Conservation (phyloP, 148 eudicot genomes). For the Nyssa sinensis region DNA sequence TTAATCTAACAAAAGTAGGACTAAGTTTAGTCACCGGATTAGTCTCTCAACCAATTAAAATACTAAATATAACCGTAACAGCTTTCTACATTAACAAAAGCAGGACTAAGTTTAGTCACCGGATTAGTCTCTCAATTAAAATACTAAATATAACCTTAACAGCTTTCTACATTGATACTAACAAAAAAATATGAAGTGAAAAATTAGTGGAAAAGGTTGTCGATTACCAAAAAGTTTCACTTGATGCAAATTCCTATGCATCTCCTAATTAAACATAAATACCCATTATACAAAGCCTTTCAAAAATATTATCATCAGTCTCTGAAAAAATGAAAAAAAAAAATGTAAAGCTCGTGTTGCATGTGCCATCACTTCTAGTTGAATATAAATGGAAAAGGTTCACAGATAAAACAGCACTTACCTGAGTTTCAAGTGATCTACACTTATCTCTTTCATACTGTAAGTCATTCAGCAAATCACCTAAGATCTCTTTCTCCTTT, state of each 20-base stretch:
- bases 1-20: neutral
- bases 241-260: too few species aligned
- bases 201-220: too few species aligned
- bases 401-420: constrained; percentile 13
- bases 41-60: too few species aligned
- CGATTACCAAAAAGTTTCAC: too few species aligned
- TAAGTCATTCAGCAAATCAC: constrained; percentile 39
- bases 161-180: too few species aligned
- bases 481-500: constrained; percentile 36
- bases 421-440: constrained; percentile 53
- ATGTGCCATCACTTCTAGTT: neutral
- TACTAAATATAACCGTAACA: too few species aligned
- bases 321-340: neutral
- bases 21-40: neutral
- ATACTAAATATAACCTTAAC: too few species aligned
- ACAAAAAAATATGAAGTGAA: too few species aligned
- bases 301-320: neutral
- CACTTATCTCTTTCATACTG: constrained; percentile 42
- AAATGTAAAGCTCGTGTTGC: neutral
- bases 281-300: neutral
- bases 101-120: too few species aligned
- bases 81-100: too few species aligned
- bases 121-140: too few species aligned
- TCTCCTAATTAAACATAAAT: constrained; percentile 2
- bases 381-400: neutral